A percentile compares a stretch with the other conserved stretches of the same genome.
Conservation (phyloP, 164 flowering plant species). For the Aristolochia contorta region DNA sequence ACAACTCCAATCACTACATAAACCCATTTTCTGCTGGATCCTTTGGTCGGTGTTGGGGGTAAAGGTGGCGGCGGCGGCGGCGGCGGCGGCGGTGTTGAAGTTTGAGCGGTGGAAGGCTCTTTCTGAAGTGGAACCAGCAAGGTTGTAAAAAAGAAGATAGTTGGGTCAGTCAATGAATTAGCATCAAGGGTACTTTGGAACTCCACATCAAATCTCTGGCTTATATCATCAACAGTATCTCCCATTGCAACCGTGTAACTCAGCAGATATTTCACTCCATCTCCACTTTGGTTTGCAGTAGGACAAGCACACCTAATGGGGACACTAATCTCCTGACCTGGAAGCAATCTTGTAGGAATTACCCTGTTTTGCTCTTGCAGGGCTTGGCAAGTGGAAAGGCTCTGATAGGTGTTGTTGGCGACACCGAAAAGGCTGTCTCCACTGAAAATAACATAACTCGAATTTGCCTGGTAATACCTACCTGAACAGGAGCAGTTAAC, state of each 20-base stretch:
- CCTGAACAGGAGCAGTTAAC: slow-evolving; percentile 72
- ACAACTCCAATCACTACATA: slow-evolving; percentile 37
- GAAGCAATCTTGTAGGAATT: slow-evolving; percentile 5
- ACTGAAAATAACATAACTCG: slow-evolving; percentile 25
- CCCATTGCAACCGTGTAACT: slow-evolving; percentile 30
- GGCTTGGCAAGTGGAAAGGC: slow-evolving; percentile 70
- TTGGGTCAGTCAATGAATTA: slow-evolving; percentile 25
- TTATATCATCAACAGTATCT: slow-evolving; percentile 26
- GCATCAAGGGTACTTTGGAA: slow-evolving; percentile 33
- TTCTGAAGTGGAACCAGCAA: slow-evolving; percentile 51
- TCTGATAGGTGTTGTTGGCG: slow-evolving; percentile 53
- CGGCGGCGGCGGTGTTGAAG: slow-evolving; percentile 22
- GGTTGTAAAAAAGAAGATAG: slow-evolving; percentile 48
- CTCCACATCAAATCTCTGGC: slow-evolving; percentile 34
- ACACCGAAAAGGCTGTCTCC: slow-evolving; percentile 23
- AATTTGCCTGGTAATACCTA: slow-evolving; percentile 41
- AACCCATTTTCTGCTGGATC: slow-evolving; percentile 32
- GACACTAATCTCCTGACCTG: slow-evolving; percentile 31
- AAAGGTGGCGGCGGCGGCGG: slow-evolving; percentile 22
- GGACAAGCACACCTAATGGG: slow-evolving; percentile 76
- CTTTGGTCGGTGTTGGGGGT: slow-evolving; percentile 1
- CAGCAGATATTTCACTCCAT: slow-evolving; percentile 35
- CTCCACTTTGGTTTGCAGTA: slow-evolving; percentile 29
- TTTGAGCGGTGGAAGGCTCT: slow-evolving; percentile 36
- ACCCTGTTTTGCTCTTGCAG: slow-evolving; percentile 23